Evolutionary conservation across 805 yeast species (phyloP).

Genomic region (Pichia paraexigua): DNA sequence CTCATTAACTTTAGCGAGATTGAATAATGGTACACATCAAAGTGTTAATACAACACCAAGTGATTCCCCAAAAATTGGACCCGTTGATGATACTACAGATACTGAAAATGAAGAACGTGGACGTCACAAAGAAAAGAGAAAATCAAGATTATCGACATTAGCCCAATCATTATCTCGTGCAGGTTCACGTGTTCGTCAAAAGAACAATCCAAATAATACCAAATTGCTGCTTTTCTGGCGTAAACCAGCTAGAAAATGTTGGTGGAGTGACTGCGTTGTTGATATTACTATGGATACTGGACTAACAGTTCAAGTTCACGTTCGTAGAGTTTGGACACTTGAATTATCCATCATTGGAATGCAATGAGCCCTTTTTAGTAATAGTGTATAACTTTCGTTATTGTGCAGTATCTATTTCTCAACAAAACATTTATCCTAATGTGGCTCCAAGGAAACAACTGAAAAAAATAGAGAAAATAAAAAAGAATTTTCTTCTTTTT

Average conservation of each 20-base stretch:
- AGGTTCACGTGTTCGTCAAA: conserved; percentile 29
- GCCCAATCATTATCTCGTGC: conserved; percentile 50
- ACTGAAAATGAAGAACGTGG: conserved; percentile 16
- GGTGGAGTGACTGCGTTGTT: conserved; percentile 78
- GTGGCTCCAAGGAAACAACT: too few relatives aligned
- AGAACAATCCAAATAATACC: conserved; percentile 30
- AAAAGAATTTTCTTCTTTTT: too few relatives aligned
- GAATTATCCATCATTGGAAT: conserved; percentile 88
- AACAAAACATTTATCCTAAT: too few relatives aligned
- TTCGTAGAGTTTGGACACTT: conserved; percentile 93
- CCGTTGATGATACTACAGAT: conserved; percentile 15
- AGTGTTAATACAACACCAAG: conserved; percentile 13
- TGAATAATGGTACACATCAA: conserved; percentile 27
- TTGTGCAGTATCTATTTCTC: too few relatives aligned
- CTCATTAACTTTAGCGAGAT: conserved; percentile 67
- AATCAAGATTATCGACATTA: conserved; percentile 47
- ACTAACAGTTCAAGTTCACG: conserved; percentile 56
- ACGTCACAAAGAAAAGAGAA: conserved; percentile 8
- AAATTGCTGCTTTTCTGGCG: conserved; percentile 90
- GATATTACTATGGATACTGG: conserved; percentile 33
- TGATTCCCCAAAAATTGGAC: conserved; percentile 28
- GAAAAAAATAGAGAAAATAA: too few relatives aligned
- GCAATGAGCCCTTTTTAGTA: conserved; percentile 29
- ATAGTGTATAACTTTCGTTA: not conserved
- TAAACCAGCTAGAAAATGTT: conserved; percentile 96